phyloP scores from a whole-genome alignment of 371 early-diverging fungal genomes.

The Rhizopus delemar region DNA sequence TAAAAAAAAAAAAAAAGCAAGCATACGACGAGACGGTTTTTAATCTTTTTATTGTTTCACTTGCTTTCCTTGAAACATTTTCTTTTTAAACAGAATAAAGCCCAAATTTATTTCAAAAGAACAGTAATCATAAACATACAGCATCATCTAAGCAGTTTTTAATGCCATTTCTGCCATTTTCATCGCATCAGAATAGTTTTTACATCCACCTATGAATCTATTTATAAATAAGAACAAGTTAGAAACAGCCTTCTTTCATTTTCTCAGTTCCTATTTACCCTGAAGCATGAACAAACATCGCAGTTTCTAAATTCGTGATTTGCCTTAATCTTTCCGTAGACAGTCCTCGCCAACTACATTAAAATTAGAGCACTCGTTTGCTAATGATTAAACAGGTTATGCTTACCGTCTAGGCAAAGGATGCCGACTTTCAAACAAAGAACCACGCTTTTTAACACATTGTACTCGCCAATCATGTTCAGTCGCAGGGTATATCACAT shows the following conservation, averaged over 20 bases:
- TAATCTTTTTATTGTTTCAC: no score
- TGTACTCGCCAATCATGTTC: constrained; percentile 1
- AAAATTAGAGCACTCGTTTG: not conserved
- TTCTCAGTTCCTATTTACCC: not conserved
- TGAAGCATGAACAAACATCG: constrained; percentile 1
- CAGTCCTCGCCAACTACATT: not conserved
- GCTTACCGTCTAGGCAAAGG: not conserved
- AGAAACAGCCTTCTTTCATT: not conserved
- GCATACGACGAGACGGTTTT: no score
- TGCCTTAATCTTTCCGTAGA: not conserved
- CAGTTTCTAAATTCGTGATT: not conserved
- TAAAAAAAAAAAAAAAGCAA: no score
- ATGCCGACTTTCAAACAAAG: not conserved
- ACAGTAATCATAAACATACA: not conserved
- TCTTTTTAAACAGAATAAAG: no score
- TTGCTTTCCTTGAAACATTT: no score
- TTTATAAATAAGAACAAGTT: not conserved
- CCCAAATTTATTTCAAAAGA: no score
- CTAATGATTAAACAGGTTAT: not conserved
- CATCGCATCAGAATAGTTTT: not conserved
- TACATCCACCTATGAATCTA: not conserved
- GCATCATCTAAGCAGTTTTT: not conserved
- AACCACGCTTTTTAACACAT: not conserved
- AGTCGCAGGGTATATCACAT: not conserved
- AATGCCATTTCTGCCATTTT: constrained; percentile 2